A percentile compares a stretch with the other conserved stretches of the same genome.
Conservation (phyloP, 345 rosid species). For the Trapa incisa region DNA sequence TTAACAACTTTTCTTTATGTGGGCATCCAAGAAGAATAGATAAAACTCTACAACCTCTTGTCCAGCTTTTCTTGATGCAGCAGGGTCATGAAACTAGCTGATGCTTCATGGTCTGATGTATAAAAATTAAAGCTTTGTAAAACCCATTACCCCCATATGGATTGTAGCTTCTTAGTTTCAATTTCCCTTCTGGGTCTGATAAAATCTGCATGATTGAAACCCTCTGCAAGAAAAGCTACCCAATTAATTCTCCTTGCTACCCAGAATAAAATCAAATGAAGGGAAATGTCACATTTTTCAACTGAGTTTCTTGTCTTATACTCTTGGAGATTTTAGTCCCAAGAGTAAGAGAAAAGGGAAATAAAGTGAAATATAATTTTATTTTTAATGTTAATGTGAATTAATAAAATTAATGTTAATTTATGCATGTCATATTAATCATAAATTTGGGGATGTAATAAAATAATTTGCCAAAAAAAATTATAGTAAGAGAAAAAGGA, state of each 20-base stretch:
- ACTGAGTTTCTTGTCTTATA: background rate
- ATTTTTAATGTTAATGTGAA: too few relatives aligned
- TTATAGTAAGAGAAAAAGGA: too few relatives aligned
- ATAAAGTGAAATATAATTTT: background rate
- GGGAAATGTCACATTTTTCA: background rate
- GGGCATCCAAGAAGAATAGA: too few relatives aligned
- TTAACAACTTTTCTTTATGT: background rate
- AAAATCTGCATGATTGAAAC: too few relatives aligned
- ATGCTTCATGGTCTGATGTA: background rate
- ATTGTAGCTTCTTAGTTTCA: background rate
- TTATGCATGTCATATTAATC: too few relatives aligned
- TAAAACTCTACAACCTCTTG: background rate
- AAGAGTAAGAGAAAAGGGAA: too few relatives aligned
- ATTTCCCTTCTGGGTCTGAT: background rate
- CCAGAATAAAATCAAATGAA: background rate
- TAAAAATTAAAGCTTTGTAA: background rate
- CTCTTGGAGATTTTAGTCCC: constrained; percentile 1
- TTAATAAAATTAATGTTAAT: too few relatives aligned
- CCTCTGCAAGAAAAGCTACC: background rate
- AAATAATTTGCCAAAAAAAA: too few relatives aligned
- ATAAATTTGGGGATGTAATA: too few relatives aligned
- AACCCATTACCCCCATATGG: background rate
- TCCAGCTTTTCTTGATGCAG: background rate
- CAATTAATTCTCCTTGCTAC: too few relatives aligned
- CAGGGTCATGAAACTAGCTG: background rate